Evolutionary conservation across 2,329 filamentous ascomycete genomes (phyloP), one percentile per base, ranked within the genome.

Genomic region (Penicillium frequentans): DNA sequence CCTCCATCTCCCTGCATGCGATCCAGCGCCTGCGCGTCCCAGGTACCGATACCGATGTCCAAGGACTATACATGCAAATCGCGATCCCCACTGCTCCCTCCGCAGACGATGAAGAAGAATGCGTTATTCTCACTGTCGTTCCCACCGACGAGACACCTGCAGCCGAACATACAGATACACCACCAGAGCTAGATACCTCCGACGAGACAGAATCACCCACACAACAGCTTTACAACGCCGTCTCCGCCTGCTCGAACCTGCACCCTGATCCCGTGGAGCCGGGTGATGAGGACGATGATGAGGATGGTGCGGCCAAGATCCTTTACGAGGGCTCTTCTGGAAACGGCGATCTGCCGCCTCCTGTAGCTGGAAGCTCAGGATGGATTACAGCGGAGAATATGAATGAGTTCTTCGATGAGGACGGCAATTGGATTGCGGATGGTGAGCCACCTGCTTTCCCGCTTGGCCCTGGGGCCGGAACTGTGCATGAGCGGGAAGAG

Each of bases 301-400:
- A 70, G 3, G 68, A 68, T 5, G 66, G 68, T 6, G 66, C 64
- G 11, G 66, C 63, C 0, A 63, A 61, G 52, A 58, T 61, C 35
- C 58, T 77, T n/a, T 72, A 74, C 49, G 8, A 31, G 50, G 52
- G 54, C 26, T 16, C 33, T 37, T 31, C 8, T 58, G 78, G 52
- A 35, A 67, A 71, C 45, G 74, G 75, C 2, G 77, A 72, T 3
- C 55, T 81, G 44, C 79, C 79, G 29, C 78, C 79, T 33, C 75
- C 79, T 3, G 72, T 81, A 66, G 77, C 75, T 35, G 78, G 79
- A 16, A 80, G 79, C 55, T 79, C 77, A 1, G 79, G 79, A 9
- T 81, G 79, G 79, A 81, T 98, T 69, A 98, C 93, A 16, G 90
- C 90, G 9, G 93, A 96, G 55, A 98, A 97, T 67, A 87, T 96